phyloP scores from a whole-genome alignment of 805 yeast species.

The Candida endomychidarum region DNA sequence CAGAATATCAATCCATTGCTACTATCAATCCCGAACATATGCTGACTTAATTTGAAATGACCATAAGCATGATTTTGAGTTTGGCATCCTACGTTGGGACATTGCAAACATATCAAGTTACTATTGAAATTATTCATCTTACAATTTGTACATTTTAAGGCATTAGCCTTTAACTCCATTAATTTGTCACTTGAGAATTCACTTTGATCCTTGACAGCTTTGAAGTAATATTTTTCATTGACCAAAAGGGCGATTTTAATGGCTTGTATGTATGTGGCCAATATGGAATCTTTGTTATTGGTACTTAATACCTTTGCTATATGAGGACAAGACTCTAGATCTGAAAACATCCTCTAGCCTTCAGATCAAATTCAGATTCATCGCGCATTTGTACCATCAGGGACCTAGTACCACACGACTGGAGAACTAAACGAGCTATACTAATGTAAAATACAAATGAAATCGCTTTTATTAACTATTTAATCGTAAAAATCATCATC shows the following conservation, averaged over 20 bases:
- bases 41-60: conserved; percentile 34
- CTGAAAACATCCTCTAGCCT: conserved; percentile 12
- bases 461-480: no score
- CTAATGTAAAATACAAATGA: no score
- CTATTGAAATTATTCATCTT: conserved; percentile 37
- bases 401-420: no score
- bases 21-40: conserved; percentile 56
- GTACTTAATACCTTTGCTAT: conserved; percentile 47
- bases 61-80: conserved; percentile 31
- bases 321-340: conserved; percentile 46
- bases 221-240: conserved; percentile 25
- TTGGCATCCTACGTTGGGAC: conserved; percentile 73
- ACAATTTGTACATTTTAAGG: conserved; percentile 55
- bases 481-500: conserved; percentile 31
- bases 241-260: conserved; percentile 39
- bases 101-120: conserved; percentile 68
- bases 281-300: conserved; percentile 48
- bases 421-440: no score
- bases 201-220: conserved; percentile 36
- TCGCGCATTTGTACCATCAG: neutral
- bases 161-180: conserved; percentile 39
- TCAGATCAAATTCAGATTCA: conserved; percentile 6
- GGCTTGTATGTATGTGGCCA: conserved; percentile 52
- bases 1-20: conserved; percentile 71
- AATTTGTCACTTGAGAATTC: conserved; percentile 38